phyloP scores from a whole-genome alignment of 768 basidiomycete species.

The Mrakia hoshinonis region DNA sequence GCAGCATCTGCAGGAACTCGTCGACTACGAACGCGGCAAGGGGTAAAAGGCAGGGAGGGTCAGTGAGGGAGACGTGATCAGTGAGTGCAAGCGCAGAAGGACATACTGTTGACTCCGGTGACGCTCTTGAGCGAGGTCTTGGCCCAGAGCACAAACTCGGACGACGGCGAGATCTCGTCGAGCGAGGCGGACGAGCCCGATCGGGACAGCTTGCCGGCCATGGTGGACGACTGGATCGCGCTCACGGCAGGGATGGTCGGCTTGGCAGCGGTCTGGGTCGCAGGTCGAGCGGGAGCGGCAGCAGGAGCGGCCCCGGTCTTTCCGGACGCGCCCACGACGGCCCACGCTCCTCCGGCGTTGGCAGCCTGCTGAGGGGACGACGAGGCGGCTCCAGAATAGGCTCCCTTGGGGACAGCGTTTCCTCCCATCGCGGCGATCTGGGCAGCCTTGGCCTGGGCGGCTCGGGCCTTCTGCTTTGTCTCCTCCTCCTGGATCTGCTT shows the following conservation, averaged over 20 bases:
- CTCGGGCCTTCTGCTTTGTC: slow-evolving; percentile 64
- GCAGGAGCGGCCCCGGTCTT: slow-evolving; percentile 43
- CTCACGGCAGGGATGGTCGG: slow-evolving; percentile 39
- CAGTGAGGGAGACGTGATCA: slow-evolving; percentile 14
- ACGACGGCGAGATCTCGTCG: slow-evolving; percentile 67
- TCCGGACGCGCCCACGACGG: slow-evolving; percentile 72
- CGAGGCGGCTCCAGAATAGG: slow-evolving; percentile 43
- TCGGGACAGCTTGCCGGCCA: slow-evolving; percentile 30
- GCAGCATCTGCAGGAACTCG: slow-evolving; percentile 89
- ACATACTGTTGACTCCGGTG: slow-evolving; percentile 60
- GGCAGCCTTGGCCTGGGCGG: slow-evolving; percentile 39
- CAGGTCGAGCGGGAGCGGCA: slow-evolving; percentile 40
- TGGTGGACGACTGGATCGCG: slow-evolving; percentile 25
- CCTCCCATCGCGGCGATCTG: slow-evolving; percentile 18
- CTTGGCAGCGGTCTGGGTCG: slow-evolving; percentile 33
- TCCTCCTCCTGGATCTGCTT: slow-evolving; percentile 99
- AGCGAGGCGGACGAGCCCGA: slow-evolving; percentile 30
- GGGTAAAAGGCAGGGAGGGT: background rate
- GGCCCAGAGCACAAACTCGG: slow-evolving; percentile 89
- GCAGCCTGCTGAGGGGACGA: slow-evolving; percentile 34
- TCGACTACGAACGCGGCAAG: slow-evolving; percentile 54
- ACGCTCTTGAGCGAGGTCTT: slow-evolving; percentile 67
- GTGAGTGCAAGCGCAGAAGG: background rate
- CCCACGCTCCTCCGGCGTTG: slow-evolving; percentile 53
- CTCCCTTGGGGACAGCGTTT: slow-evolving; percentile 29